Conservation (phyloP, 495 filamentous ascomycete genomes). For the Penicillium simplicissimum region DNA sequence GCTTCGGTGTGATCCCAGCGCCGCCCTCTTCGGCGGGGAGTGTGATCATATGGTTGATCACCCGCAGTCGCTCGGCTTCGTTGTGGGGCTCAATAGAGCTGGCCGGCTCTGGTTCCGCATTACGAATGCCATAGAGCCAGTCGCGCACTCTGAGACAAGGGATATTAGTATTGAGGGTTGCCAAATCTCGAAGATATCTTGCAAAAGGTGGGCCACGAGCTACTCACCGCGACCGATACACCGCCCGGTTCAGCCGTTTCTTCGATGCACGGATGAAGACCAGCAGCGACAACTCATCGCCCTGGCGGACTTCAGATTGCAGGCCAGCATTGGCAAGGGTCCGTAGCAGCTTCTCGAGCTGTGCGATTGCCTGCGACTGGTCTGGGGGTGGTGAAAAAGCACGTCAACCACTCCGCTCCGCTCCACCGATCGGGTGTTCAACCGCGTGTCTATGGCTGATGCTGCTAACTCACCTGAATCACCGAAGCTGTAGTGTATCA, state of each 20-base stretch:
- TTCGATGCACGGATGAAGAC: conserved; percentile 73
- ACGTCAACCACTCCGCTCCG: neutral
- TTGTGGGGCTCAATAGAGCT: conserved; percentile 73
- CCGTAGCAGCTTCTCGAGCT: conserved; percentile 73
- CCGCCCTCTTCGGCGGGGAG: conserved; percentile 78
- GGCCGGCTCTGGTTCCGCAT: conserved; percentile 65
- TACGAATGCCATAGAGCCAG: conserved; percentile 90
- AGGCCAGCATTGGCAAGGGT: conserved; percentile 73
- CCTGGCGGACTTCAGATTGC: conserved; percentile 80
- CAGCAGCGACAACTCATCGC: conserved; percentile 72
- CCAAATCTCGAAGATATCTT: neutral
- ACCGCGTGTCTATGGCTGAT: neutral
- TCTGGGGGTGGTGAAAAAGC: conserved; percentile 45
- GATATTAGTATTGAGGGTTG: neutral
- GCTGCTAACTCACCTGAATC: conserved; percentile 53
- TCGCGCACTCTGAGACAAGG: conserved; percentile 70
- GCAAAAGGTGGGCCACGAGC: neutral
- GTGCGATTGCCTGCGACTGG: conserved; percentile 62
- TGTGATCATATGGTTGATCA: conserved; percentile 85
- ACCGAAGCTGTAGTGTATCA: conserved; percentile 77
- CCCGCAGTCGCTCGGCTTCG: conserved; percentile 84
- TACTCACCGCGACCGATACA: conserved; percentile 66
- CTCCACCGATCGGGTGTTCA: neutral
- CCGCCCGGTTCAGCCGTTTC: conserved; percentile 47
- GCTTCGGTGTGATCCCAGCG: conserved; percentile 81